Evolutionary conservation across 331 rosid genomes (phyloP), one percentile per base, ranked within the genome.

Genomic region (Arachis monticola): DNA sequence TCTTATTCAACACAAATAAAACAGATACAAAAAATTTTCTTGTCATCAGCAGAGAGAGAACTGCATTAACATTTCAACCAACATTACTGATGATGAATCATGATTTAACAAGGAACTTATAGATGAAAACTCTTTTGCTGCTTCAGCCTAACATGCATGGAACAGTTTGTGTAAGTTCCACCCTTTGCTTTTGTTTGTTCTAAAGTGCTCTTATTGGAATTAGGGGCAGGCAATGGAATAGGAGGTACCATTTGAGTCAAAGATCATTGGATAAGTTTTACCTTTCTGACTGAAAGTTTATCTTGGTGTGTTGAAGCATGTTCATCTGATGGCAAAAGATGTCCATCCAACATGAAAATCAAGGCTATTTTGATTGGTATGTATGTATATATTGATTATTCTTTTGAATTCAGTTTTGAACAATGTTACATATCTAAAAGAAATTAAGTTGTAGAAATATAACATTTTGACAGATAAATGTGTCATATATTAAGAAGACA

Each of bases 131-230:
- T 5, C 38, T 41, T 4, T 41, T 35, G 10, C 46, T 59, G 13
- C 7, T 50, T 22, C 9, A 6, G 10, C n/a, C 7, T 57, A 58
- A 38, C 6, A 40, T 73, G 51, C 42, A 13, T 47, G 6, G 53
- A 73, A 50, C 56, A 8, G 7, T 51, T 60, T 13, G 42, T 67
- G 60, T 53, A 67, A 73, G 71, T 7, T 45, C 30, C 52, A n/a
- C 41, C 4, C 41, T 5, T 38, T 3, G 4, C 2, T 4, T 38
- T 38, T 38, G 41, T 3, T 38, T 38, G 5, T 38, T 38, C 41
- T 38, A 38, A 38, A 38, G 41, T 3, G 41, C 41, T 38, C 40
- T 35, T 35, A 35, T 35, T 35, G 40, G 40, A 35, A 35, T 2
- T 35, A 35, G 40, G 40, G 40, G 40, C 40, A 35, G 40, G 40